Evolutionary conservation across 1,284 basidiomycete genomes (phyloP).

Genomic region (Trichosporon inkin): DNA sequence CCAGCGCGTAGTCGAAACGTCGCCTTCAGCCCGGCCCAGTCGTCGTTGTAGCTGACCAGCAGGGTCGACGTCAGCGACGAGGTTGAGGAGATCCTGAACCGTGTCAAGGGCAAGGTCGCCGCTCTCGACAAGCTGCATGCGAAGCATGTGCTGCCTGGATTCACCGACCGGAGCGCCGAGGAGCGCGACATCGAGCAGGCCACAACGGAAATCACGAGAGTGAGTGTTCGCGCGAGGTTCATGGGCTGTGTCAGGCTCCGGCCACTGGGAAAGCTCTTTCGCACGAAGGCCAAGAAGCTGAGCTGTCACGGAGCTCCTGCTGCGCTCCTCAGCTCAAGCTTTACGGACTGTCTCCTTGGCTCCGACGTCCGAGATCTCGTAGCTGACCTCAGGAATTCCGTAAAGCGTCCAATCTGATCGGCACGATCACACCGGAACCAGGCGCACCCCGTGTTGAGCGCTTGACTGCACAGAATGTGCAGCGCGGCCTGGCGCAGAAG

Average conservation of each 20-base stretch:
- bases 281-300: too few relatives aligned
- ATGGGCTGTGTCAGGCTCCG: too few relatives aligned
- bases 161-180: constrained; percentile 86
- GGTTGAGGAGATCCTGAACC: constrained; percentile 71
- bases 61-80: constrained; percentile 90
- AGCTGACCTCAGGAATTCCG: constrained; percentile 67
- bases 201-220: constrained; percentile 82
- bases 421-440: constrained; percentile 48
- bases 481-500: constrained; percentile 87
- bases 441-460: constrained; percentile 55
- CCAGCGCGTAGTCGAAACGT: too few relatives aligned
- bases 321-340: too few relatives aligned
- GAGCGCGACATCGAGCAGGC: constrained; percentile 87
- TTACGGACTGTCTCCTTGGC: neutral
- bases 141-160: constrained; percentile 91
- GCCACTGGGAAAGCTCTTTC: too few relatives aligned
- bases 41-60: constrained; percentile 22
- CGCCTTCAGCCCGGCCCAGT: constrained; percentile 22
- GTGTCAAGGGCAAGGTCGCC: constrained; percentile 68
- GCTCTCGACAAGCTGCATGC: constrained; percentile 88
- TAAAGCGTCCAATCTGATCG: constrained; percentile 71
- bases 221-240: too few relatives aligned
- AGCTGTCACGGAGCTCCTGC: too few relatives aligned
- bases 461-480: constrained; percentile 88
- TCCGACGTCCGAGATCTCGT: constrained; percentile 11